Conservation (phyloP, 2,329 filamentous ascomycete species). For the Fusarium redolens region DNA sequence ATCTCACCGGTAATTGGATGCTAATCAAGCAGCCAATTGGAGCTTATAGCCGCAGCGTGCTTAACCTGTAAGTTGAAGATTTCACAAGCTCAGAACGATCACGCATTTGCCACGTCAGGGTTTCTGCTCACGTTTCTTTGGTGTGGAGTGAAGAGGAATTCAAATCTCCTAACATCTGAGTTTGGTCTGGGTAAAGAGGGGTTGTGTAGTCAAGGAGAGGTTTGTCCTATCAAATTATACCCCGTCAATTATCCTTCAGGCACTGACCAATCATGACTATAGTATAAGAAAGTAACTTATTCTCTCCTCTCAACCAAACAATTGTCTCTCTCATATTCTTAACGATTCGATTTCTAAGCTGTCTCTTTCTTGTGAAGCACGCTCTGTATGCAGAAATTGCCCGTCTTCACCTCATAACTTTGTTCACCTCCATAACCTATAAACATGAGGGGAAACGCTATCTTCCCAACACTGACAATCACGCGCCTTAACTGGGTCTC, state of each 20-base stretch:
- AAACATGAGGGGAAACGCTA: no score
- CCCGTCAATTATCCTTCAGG: not conserved
- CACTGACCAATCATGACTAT: not conserved
- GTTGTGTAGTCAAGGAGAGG: no score
- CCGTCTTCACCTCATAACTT: not conserved
- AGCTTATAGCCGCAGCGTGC: fast-evolving
- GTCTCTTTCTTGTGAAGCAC: not conserved
- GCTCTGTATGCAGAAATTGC: fast-evolving
- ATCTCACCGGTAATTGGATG: conserved; percentile 24
- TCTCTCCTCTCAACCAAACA: not conserved
- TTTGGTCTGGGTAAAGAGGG: not conserved
- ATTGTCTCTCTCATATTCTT: no score
- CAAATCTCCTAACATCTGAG: fast-evolving
- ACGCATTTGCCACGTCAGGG: not conserved
- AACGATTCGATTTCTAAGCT: fast-evolving
- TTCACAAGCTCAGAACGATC: not conserved
- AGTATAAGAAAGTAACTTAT: not conserved
- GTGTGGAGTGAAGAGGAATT: not conserved
- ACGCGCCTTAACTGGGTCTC: no score
- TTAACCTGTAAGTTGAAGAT: no score
- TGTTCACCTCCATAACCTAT: no score
- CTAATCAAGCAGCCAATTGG: fast-evolving
- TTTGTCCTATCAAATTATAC: not conserved
- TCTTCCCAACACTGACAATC: no score
- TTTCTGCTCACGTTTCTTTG: no score